phyloP scores from a whole-genome alignment of 2,329 filamentous ascomycete genomes.

The Botrytis fabae region DNA sequence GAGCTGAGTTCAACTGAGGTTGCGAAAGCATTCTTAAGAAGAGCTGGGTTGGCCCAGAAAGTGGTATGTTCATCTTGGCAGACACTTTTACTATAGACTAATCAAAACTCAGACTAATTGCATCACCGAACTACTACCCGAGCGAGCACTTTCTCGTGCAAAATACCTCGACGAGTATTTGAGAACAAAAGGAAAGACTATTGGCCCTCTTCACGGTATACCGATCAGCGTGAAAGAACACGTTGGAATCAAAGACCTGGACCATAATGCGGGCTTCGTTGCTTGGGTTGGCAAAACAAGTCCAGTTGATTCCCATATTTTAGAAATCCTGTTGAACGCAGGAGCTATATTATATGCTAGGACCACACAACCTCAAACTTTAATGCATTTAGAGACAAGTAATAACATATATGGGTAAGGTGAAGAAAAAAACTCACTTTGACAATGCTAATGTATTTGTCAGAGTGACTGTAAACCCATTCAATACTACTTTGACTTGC shows the following conservation, averaged over 20 bases:
- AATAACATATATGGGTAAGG: conserved; percentile 49
- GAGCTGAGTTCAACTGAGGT: conserved; percentile 48
- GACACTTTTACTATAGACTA: background rate
- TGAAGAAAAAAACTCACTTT: no score
- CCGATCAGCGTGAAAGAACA: conserved; percentile 57
- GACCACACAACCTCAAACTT: conserved; percentile 54
- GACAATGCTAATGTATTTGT: background rate
- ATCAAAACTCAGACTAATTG: conserved; percentile 45
- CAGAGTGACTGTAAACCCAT: conserved; percentile 55
- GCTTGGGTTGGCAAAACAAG: conserved; percentile 49
- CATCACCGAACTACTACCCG: conserved; percentile 46
- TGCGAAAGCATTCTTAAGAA: conserved; percentile 53
- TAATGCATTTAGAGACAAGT: conserved; percentile 55
- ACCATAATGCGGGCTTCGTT: conserved; percentile 52
- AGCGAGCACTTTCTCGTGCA: conserved; percentile 40
- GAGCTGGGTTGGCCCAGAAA: conserved; percentile 55
- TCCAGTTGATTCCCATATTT: conserved; percentile 49
- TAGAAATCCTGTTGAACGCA: conserved; percentile 48
- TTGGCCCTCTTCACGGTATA: conserved; percentile 47
- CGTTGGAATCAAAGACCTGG: conserved; percentile 49
- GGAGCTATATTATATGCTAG: conserved; percentile 54
- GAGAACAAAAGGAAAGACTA: conserved; percentile 35
- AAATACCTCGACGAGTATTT: conserved; percentile 41
- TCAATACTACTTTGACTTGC: conserved; percentile 50
- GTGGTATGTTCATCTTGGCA: conserved; percentile 39